These are phyloP conservation scores for Rhazya stricta DNA, from an alignment of 257 asterid genomes.

Conservation along the genomic window DNA sequence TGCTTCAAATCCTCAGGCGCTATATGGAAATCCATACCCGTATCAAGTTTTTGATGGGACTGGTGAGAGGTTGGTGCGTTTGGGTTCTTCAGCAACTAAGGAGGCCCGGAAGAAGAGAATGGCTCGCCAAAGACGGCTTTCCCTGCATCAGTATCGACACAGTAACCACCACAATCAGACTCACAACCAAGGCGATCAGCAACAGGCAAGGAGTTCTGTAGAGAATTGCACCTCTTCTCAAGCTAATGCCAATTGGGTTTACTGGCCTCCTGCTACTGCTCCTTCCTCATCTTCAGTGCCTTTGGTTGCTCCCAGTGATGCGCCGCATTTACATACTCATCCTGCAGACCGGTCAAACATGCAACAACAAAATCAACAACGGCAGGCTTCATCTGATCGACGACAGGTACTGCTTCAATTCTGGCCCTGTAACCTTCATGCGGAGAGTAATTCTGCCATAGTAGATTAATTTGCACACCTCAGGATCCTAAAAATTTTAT, in stretches of 20 bases:
- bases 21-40: constrained; percentile 31
- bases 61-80: constrained; percentile 44
- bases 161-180: constrained; percentile 20
- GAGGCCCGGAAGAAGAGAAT: constrained; percentile 94
- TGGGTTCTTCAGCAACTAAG: constrained; percentile 67
- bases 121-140: constrained; percentile 67
- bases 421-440: neutral
- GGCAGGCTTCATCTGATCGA: constrained; percentile 32
- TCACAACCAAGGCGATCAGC: constrained; percentile 14
- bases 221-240: constrained; percentile 24
- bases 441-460: too few species aligned
- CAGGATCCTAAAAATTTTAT: too few species aligned
- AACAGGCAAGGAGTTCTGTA: constrained; percentile 12
- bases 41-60: constrained; percentile 43
- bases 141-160: constrained; percentile 37
- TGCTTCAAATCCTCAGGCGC: constrained; percentile 27
- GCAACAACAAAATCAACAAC: constrained; percentile 33
- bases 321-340: constrained; percentile 13
- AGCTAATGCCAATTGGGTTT: constrained; percentile 35
- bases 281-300: constrained; percentile 19
- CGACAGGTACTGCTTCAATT: constrained; percentile 28
- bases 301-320: constrained; percentile 25
- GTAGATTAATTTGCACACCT: neutral
- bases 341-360: constrained; percentile 18
- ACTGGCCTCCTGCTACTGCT: constrained; percentile 33